Base-by-base conservation (phyloP, 345 rosid genomes). In the Bruguiera gymnorhiza region DNA sequence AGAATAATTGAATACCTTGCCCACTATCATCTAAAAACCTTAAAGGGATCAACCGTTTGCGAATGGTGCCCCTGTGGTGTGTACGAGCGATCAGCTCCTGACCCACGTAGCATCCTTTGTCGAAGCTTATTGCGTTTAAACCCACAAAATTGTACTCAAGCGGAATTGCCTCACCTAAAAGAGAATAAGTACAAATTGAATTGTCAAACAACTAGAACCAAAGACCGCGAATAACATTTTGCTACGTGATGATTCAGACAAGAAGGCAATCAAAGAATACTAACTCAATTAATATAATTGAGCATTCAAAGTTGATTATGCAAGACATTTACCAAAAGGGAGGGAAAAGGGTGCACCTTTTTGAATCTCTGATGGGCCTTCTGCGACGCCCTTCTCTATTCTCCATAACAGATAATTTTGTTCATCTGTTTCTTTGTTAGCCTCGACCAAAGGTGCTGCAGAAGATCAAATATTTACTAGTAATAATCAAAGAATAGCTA, bases 11-110 rank as follows among this genome's bases (percentile, higher is more conserved):
- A 50, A 32, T 78, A 95, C 97, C 94, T 73, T 83, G 78, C 56
- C 89, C 97, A 20, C 36, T 74, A 26, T 73, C 61, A 75, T 83
- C 85, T 15, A 83, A 55, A 80, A 95, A 92, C 62, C 67, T 81
- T 57, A 95, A 70, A 32, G 98, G 97, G 71, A 92, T 79, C 76
- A 92, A 68, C 2, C 97, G 94, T 73, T 92, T 95, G 27, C 94
- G 88, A 69, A 92, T 86, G 27, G 90, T 90, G 26, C 98, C 97
- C 56, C 96, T 73, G 56, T 90, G 97, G 63, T 92, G 98, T 0
- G 98, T 95, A 60, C 98, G 93, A 53, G 99, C 96, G 59, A 95
- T 82, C 56, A 95, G 87, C 81, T 95, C 99, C 81, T 95, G 98
- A 52, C 99, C 98, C 24, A 92, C 94, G 34, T 89, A 92, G 75